phyloP scores from a whole-genome alignment of 257 asterid genomes.

The Fraxinus anomala region DNA sequence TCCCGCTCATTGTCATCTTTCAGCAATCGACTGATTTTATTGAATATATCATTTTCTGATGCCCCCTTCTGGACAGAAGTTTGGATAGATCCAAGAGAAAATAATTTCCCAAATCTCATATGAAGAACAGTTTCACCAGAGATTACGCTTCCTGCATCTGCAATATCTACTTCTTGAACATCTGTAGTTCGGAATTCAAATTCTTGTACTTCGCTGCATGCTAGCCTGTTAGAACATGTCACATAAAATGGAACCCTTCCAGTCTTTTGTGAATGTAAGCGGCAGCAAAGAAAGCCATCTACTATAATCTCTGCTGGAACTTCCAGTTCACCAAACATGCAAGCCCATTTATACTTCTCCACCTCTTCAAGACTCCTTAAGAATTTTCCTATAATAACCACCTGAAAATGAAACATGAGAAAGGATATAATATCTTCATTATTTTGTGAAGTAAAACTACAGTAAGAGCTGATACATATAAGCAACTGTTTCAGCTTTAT shows the following conservation, averaged over 20 bases:
- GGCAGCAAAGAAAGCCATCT: conserved; percentile 80
- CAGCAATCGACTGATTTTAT: conserved; percentile 57
- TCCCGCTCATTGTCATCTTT: conserved; percentile 75
- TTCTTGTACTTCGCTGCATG: conserved; percentile 95
- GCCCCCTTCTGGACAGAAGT: conserved; percentile 32
- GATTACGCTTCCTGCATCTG: conserved; percentile 30
- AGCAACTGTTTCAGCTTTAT: conserved; percentile 23
- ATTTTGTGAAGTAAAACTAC: conserved; percentile 6
- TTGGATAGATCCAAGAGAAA: conserved; percentile 56
- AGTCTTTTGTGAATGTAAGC: conserved; percentile 64
- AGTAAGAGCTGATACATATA: conserved; percentile 14
- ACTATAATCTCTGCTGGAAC: conserved; percentile 75
- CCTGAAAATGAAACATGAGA: conserved; percentile 43
- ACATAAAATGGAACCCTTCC: conserved; percentile 84
- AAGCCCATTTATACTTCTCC: conserved; percentile 75
- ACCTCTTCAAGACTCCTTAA: conserved; percentile 58
- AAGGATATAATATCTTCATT: not conserved
- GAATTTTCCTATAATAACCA: conserved; percentile 72
- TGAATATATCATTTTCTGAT: conserved; percentile 44
- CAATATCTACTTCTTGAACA: conserved; percentile 44
- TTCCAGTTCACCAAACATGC: conserved; percentile 95
- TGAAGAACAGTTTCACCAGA: conserved; percentile 65
- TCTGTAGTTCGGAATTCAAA: conserved; percentile 61
- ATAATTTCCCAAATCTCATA: conserved; percentile 72
- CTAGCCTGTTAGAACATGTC: conserved; percentile 88